Conservation (phyloP, 2,329 filamentous ascomycete genomes). For the Fusarium foetens region DNA sequence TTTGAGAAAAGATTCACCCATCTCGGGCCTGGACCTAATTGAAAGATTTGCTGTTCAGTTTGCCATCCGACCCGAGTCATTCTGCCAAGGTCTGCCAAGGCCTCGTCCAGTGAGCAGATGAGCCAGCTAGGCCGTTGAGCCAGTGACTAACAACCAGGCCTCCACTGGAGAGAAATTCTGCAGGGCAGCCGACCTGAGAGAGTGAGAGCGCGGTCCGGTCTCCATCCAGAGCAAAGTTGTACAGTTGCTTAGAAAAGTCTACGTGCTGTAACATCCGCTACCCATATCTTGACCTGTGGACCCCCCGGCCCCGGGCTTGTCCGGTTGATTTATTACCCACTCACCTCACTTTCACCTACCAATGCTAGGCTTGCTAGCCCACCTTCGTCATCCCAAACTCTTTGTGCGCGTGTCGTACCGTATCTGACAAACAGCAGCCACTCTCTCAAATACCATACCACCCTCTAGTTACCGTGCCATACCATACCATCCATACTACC, state of each 20-base stretch:
- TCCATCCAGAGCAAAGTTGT: not conserved
- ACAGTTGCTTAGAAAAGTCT: not conserved
- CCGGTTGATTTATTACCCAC: conserved; percentile 18
- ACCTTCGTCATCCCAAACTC: conserved; percentile 33
- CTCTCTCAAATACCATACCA: not conserved
- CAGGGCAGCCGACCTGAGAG: not conserved
- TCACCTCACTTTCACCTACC: conserved; percentile 14
- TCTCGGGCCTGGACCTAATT: not conserved
- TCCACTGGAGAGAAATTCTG: conserved; percentile 29
- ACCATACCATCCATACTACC: not conserved
- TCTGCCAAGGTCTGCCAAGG: conserved; percentile 13
- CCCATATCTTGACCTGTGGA: not conserved
- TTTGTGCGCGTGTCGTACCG: conserved; percentile 24
- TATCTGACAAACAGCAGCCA: conserved; percentile 32
- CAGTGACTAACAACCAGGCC: conserved; percentile 14
- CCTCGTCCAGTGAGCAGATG: conserved; percentile 9
- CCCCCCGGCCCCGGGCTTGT: conserved; percentile 17
- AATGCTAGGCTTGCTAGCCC: conserved; percentile 12
- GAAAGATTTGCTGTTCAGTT: conserved; percentile 3
- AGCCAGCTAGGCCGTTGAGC: not conserved
- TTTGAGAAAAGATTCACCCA: not conserved
- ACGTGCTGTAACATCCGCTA: not conserved
- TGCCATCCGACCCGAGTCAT: conserved; percentile 18
- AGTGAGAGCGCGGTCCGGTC: conserved; percentile 21
- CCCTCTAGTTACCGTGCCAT: conserved; percentile 6